Base-by-base conservation (phyloP, 2,329 filamentous ascomycete genomes). In the Colletotrichum chlorophyti region DNA sequence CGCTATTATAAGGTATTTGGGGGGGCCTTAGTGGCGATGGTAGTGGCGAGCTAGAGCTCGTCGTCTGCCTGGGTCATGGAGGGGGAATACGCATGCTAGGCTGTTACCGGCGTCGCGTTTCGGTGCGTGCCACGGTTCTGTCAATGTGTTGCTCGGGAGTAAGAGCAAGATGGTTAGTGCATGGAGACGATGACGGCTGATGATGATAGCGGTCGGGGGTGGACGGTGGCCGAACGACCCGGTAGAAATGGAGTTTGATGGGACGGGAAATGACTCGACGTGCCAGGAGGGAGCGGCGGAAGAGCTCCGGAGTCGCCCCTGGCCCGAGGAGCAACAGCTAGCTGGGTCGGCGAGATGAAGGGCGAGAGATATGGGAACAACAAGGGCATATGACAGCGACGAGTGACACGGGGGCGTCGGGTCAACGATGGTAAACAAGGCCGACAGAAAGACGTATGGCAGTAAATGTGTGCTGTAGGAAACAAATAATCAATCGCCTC, bases 211-310 rank as follows among this genome's bases (percentile, higher is more conserved):
- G n/a, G n/a, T n/a, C n/a, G n/a, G n/a, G n/a, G n/a, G n/a, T n/a
- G n/a, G 19, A 19, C 15, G 23, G 11, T 24, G 32, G 43, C 50
- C 51, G 55, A 48, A 21, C 15, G 31, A 45, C 34, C 51, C 51
- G 43, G 37, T 38, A 54, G 45, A 45, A n/a, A 59, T 55, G 55
- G 51, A 59, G 31, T 48, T 35, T 49, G 32, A 59, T 59, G 55
- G n/a, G 51, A 48, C 42, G 21, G 32, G 43, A 59, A 48, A 55
- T 59, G 43, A 59, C 51, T 49, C 51, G 55, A 53, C 51, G 43
- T 55, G 51, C 55, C 55, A 55, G 38, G n/a, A 15, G 24, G 15
- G 15, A 19, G 27, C 15, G 24, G 34, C 12, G 24, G 26, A 31
- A 31, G 19, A 21, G 26, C 24, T 38, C 32, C 23, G 12, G 34